Evolutionary conservation across 2,329 filamentous ascomycete genomes (phyloP).

Genomic region (Plectosphaerella cucumerina): DNA sequence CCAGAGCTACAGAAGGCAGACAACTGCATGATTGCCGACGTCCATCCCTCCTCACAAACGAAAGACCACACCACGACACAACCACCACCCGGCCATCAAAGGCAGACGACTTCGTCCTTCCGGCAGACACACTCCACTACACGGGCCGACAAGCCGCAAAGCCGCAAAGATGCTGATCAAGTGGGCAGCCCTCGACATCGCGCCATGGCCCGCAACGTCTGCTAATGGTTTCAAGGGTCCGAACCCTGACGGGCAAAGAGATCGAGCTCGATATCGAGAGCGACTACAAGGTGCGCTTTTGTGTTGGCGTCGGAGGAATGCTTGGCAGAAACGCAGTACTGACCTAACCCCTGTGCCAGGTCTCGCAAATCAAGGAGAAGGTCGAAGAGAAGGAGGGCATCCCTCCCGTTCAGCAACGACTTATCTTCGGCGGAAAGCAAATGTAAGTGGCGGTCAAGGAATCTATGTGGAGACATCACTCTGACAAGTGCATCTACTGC

Average conservation of each 20-base stretch:
- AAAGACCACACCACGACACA: neutral
- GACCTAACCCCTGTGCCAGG: slow-evolving; percentile 42
- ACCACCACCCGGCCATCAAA: neutral
- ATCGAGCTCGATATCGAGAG: slow-evolving; percentile 97
- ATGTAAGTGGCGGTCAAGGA: slow-evolving; percentile 62
- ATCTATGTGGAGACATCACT: too few species aligned
- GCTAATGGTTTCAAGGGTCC: slow-evolving; percentile 60
- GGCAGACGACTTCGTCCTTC: too few species aligned
- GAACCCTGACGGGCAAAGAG: slow-evolving; percentile 96
- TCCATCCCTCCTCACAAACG: slow-evolving; percentile 1
- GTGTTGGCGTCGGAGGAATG: neutral
- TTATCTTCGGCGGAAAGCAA: slow-evolving; percentile 97
- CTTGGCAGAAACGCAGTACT: neutral
- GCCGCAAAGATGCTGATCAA: slow-evolving; percentile 45
- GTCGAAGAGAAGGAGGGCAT: slow-evolving; percentile 99
- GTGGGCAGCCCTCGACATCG: slow-evolving; percentile 26
- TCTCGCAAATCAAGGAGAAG: slow-evolving; percentile 95
- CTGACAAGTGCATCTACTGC: neutral
- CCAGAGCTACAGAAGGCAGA: neutral
- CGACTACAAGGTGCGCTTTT: slow-evolving; percentile 79
- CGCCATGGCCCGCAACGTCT: neutral
- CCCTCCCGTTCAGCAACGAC: slow-evolving; percentile 89
- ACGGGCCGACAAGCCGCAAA: neutral
- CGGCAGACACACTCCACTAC: too few species aligned
- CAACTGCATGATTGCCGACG: too few species aligned